Percentiles rank a stretch among this genome's conserved stretches.
Evolutionary conservation across 768 basidiomycete species (phyloP).

Genomic region (Suillus placidus): DNA sequence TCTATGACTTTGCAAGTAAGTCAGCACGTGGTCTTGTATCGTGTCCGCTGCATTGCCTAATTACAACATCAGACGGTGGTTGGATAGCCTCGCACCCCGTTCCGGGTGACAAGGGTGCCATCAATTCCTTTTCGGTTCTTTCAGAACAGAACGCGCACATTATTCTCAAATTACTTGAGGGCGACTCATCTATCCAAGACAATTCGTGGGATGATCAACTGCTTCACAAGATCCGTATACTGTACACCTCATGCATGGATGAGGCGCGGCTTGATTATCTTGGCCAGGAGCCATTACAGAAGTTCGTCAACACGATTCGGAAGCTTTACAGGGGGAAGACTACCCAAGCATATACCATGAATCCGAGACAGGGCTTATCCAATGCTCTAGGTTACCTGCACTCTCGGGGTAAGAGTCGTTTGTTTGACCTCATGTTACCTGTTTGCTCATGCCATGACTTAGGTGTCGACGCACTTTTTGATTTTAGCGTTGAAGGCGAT

Average conservation of each 20-base stretch:
- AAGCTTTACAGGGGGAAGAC: constrained; percentile 60
- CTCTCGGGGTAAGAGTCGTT: constrained; percentile 63
- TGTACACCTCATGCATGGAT: constrained; percentile 83
- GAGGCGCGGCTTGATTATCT: constrained; percentile 74
- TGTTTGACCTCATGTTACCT: constrained; percentile 3
- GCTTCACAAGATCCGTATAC: constrained; percentile 63
- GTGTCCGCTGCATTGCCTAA: constrained; percentile 14
- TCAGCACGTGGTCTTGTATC: constrained; percentile 21
- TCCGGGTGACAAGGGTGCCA: constrained; percentile 80
- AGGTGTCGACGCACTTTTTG: constrained; percentile 81
- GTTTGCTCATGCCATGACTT: constrained; percentile 8
- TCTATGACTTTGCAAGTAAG: constrained; percentile 91
- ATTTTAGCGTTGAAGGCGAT: constrained; percentile 88
- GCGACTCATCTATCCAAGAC: constrained; percentile 39
- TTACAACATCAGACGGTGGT: constrained; percentile 64
- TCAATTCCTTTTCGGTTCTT: constrained; percentile 73
- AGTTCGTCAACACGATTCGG: constrained; percentile 63
- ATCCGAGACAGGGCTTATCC: constrained; percentile 63
- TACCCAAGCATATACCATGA: constrained; percentile 38
- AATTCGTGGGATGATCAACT: constrained; percentile 54
- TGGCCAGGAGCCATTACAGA: constrained; percentile 70
- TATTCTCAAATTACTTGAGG: constrained; percentile 71
- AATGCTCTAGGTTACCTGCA: constrained; percentile 85
- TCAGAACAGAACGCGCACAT: constrained; percentile 77
- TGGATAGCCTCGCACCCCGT: constrained; percentile 85